These are phyloP conservation scores for Fusarium scirpi DNA, from an alignment of 2,329 filamentous ascomycete genomes.

Conservation along the genomic window DNA sequence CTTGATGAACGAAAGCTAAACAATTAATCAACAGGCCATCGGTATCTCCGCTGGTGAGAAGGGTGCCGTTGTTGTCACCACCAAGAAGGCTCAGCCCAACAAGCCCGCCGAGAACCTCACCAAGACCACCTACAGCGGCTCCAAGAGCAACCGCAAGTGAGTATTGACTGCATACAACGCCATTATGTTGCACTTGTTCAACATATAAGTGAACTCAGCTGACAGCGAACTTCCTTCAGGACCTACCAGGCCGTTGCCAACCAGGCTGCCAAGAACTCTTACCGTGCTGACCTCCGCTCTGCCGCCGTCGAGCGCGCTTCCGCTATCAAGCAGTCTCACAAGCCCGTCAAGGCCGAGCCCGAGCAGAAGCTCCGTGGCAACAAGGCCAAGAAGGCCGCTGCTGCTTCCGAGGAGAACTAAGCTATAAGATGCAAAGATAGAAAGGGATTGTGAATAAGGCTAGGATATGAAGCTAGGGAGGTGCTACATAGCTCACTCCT, in stretches of 20 bases:
- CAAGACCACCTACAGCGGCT: conserved; percentile 76
- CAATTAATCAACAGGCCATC: conserved; percentile 72
- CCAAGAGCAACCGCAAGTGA: conserved; percentile 80
- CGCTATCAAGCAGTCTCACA: conserved; percentile 84
- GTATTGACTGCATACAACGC: conserved; percentile 30
- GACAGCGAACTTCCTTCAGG: conserved; percentile 60
- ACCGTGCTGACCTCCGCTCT: conserved; percentile 83
- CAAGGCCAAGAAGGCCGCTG: conserved; percentile 79
- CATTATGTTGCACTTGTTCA: not conserved
- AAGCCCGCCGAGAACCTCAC: conserved; percentile 77
- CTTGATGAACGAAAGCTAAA: conserved; percentile 38
- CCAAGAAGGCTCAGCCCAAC: conserved; percentile 83
- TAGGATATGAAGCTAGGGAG: conserved; percentile 38
- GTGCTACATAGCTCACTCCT: conserved; percentile 40
- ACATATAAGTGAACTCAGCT: conserved; percentile 18
- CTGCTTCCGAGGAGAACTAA: conserved; percentile 57
- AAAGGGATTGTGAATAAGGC: conserved; percentile 36
- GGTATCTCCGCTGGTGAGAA: conserved; percentile 81
- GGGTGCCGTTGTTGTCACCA: conserved; percentile 82
- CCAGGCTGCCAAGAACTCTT: conserved; percentile 83
- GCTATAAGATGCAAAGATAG: conserved; percentile 29
- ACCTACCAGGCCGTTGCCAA: conserved; percentile 90
- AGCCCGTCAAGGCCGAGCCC: conserved; percentile 78
- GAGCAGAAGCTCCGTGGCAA: conserved; percentile 82
- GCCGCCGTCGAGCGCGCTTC: conserved; percentile 87